Conservation (phyloP, 371 early-diverging fungal genomes). For the Mortierella sp. region DNA sequence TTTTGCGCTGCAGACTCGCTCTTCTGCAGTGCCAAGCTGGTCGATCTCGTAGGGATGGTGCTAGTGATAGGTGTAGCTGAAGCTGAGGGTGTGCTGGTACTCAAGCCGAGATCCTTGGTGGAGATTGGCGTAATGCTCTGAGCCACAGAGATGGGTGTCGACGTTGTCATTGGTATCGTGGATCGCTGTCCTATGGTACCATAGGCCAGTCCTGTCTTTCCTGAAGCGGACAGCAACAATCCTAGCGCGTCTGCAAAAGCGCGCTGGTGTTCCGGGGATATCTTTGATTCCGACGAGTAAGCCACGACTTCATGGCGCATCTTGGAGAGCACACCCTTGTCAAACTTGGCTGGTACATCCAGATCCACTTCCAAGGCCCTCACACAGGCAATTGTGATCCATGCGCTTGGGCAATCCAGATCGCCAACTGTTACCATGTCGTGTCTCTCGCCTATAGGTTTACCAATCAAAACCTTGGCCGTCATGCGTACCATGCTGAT, state of each 20-base stretch:
- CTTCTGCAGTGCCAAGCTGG: not conserved
- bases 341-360: constrained; percentile 32
- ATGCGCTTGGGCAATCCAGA: constrained; percentile 50
- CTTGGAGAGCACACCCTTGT: constrained; percentile 44
- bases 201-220: constrained; percentile 8
- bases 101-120: constrained; percentile 12
- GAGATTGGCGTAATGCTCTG: constrained; percentile 1
- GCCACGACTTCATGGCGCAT: constrained; percentile 47
- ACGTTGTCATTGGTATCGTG: constrained; percentile 13
- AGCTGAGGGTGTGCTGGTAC: constrained; percentile 21
- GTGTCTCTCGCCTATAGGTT: constrained; percentile 50
- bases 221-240: constrained; percentile 18
- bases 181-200: constrained; percentile 20
- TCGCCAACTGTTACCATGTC: constrained; percentile 50
- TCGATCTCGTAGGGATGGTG: not conserved
- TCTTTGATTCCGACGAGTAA: constrained; percentile 30
- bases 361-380: constrained; percentile 29
- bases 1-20: not conserved
- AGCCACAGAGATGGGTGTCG: not conserved
- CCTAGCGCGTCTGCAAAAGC: constrained; percentile 39
- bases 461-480: constrained; percentile 45
- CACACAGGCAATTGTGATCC: constrained; percentile 47
- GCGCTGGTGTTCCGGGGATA: constrained; percentile 25
- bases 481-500: constrained; percentile 42
- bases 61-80: not conserved